Evolutionary conservation across 2,329 filamentous ascomycete genomes (phyloP), one percentile per base, ranked within the genome.

Genomic region (Exophiala bonariae): DNA sequence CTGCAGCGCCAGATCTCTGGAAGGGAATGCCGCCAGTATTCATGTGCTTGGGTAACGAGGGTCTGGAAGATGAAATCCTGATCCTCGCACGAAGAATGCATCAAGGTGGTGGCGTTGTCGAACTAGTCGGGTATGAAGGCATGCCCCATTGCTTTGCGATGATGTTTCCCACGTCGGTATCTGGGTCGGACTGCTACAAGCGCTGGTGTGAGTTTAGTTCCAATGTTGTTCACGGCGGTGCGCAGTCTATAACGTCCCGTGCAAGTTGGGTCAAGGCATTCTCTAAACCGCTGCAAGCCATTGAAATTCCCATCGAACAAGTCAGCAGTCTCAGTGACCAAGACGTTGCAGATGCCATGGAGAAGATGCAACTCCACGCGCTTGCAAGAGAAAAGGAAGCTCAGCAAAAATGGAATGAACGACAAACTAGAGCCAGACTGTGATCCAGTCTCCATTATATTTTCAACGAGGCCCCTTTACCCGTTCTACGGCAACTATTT

Each of bases 151-250:
- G 70, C 40, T 72, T 89, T 61, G 80, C 77, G 1, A 59, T 82
- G 53, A 54, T 87, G 1, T 66, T 88, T 45, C 65, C 73, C 2
- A 65, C 67, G 3, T 62, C 75, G 2, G 61, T 71, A 1, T 73
- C 67, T 22, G 68, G 76, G 2, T 67, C 61, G 55, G 72, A 76
- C 38, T 86, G 81, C 58, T 76, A 81, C 47, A 64, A 73, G 11
- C 68, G 70, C 3, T 81, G 82, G 77, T 67, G 78, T 0, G 65
- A 63, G 2, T 89, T 89, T 44, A 67, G 65, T 40, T 59, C 57
- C 0, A 61, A 67, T 50, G 66, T 63, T 4, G 62, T 59, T 4
- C 56, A 61, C 1, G 66, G 60, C 2, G 50, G 47, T 14, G 60
- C 66, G 5, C 48, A 48, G 14, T 52, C 55, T 19, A 56, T 49